Percentiles rank a stretch among this genome's conserved stretches.
phyloP scores from a whole-genome alignment of 805 yeast genomes.

The Myxozyma kluyveri region DNA sequence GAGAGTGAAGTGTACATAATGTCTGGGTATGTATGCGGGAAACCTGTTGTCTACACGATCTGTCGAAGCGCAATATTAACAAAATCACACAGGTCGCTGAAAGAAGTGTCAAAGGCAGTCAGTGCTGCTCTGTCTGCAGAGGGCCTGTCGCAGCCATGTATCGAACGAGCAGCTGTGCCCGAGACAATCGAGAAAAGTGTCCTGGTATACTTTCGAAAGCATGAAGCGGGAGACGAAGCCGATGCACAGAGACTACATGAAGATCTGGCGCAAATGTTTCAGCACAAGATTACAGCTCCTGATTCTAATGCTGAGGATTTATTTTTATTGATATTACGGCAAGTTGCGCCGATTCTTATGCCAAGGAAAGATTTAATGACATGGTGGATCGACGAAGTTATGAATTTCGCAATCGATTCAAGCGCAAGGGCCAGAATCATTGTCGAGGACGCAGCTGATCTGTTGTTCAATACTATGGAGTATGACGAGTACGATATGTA shows the following conservation, averaged over 20 bases:
- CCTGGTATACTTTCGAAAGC: slow-evolving; percentile 19
- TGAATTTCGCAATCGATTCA: slow-evolving; percentile 55
- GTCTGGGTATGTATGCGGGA: too few species aligned
- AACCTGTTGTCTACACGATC: too few species aligned
- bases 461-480: slow-evolving; percentile 35
- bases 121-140: slow-evolving; percentile 12
- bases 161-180: slow-evolving; percentile 20
- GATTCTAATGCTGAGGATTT: slow-evolving; percentile 29
- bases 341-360: slow-evolving; percentile 37
- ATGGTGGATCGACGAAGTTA: slow-evolving; percentile 52
- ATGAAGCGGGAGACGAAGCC: slow-evolving; percentile 25
- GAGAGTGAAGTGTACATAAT: too few species aligned
- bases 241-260: slow-evolving; percentile 40
- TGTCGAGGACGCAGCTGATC: slow-evolving; percentile 37
- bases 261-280: slow-evolving; percentile 35
- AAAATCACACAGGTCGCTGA: slow-evolving; percentile 23
- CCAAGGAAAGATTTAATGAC: slow-evolving; percentile 35
- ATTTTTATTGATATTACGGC: slow-evolving; percentile 37
- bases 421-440: slow-evolving; percentile 48
- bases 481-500: slow-evolving; percentile 29
- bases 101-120: slow-evolving; percentile 24
- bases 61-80: too few species aligned
- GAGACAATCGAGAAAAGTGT: slow-evolving; percentile 4
- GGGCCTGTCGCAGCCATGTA: slow-evolving; percentile 6
- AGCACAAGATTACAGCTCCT: slow-evolving; percentile 20